Evolutionary conservation across 805 yeast genomes (phyloP).

Genomic region (Saturnispora sanitii): DNA sequence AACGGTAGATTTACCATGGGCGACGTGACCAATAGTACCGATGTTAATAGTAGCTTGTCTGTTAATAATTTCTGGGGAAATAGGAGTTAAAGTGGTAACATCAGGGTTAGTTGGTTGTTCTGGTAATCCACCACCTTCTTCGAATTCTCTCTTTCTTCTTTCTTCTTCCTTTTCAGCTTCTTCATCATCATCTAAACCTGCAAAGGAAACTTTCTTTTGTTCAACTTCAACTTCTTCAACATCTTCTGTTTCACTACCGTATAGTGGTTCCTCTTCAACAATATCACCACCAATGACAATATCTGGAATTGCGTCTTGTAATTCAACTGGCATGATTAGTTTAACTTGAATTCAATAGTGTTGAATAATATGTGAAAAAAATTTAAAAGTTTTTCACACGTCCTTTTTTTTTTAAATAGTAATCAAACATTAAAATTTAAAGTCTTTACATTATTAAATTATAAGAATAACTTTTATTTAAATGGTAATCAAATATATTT

Average conservation of each 20-base stretch:
- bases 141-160: constrained; percentile 72
- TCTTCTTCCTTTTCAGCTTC: constrained; percentile 55
- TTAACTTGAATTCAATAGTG: not conserved
- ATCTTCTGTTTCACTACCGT: not conserved
- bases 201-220: constrained; percentile 77
- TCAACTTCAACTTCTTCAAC: constrained; percentile 27
- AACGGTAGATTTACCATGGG: constrained; percentile 96
- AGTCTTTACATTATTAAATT: no score
- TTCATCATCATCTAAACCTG: constrained; percentile 52
- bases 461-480: no score
- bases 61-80: constrained; percentile 90
- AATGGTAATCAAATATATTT: no score
- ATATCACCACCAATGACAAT: constrained; percentile 59
- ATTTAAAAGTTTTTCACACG: constrained; percentile 2
- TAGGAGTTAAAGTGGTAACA: constrained; percentile 69
- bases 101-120: constrained; percentile 92
- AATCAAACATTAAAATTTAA: no score
- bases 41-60: constrained; percentile 99
- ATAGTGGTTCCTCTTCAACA: constrained; percentile 24
- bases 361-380: not conserved
- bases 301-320: constrained; percentile 79
- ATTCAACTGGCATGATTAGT: constrained; percentile 55
- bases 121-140: constrained; percentile 97
- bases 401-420: no score
- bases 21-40: constrained; percentile 99